These are phyloP conservation scores for Brassica nigra DNA, from an alignment of 345 rosid species.

Conservation along the genomic window DNA sequence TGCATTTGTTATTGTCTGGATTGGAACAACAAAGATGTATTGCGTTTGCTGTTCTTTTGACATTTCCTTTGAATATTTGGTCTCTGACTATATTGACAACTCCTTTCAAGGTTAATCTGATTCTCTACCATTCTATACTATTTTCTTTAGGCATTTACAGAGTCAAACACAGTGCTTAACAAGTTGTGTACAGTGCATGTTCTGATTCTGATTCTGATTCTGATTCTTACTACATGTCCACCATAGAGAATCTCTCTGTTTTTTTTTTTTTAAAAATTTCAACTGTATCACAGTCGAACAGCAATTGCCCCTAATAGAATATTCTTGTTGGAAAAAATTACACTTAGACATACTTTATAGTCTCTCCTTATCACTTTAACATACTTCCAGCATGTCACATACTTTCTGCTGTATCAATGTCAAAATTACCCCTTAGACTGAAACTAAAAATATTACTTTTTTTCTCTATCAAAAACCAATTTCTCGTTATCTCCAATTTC, in stretches of 20 bases:
- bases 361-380: background rate
- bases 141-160: background rate
- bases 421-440: too few relatives aligned
- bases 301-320: background rate
- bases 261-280: too few relatives aligned
- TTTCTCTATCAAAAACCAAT: too few relatives aligned
- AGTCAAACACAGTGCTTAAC: background rate
- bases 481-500: too few relatives aligned
- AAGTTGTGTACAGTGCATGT: background rate
- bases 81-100: background rate
- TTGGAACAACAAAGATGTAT: background rate
- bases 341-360: too few relatives aligned
- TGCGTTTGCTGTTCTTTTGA: background rate
- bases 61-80: background rate
- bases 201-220: background rate
- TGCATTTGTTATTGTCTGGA: background rate
- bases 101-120: background rate
- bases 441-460: background rate
- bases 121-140: background rate
- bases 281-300: background rate
- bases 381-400: constrained; percentile 12
- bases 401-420: background rate
- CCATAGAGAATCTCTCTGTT: background rate
- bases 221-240: background rate
- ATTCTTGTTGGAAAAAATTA: background rate